Evolutionary conservation across 2,329 filamentous ascomycete species (phyloP).

Genomic region (Xylariaceae sp.): DNA sequence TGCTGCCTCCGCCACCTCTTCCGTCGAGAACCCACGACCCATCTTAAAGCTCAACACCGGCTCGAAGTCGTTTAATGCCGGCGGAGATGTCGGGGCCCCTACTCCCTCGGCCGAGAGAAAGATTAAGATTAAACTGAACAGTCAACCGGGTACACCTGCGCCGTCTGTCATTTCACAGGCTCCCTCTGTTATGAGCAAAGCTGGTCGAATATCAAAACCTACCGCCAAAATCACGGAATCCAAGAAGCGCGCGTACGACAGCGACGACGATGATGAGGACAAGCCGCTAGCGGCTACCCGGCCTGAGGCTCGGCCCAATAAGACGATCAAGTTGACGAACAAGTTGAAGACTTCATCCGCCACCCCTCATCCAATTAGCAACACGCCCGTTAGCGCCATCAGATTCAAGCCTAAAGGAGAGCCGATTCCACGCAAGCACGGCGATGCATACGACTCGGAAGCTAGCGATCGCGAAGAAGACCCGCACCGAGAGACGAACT

Average conservation of each 20-base stretch:
- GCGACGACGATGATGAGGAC: conserved; percentile 40
- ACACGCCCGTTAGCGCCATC: conserved; percentile 36
- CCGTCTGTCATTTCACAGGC: conserved; percentile 23
- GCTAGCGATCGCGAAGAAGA: conserved; percentile 85
- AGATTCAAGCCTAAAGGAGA: conserved; percentile 63
- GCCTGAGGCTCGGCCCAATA: conserved; percentile 36
- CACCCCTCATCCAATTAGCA: conserved; percentile 30
- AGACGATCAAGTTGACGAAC: conserved; percentile 51
- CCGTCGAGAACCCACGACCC: conserved; percentile 28
- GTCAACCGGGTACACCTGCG: conserved; percentile 30
- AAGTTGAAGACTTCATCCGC: conserved; percentile 30
- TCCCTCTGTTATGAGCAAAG: conserved; percentile 44
- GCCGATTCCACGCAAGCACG: conserved; percentile 62
- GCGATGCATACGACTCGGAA: conserved; percentile 94
- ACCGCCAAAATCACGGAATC: conserved; percentile 52
- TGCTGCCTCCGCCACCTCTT: conserved; percentile 15
- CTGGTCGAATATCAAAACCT: conserved; percentile 54
- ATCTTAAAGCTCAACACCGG: conserved; percentile 33
- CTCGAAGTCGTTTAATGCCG: conserved; percentile 28
- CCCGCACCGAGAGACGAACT: conserved; percentile 82
- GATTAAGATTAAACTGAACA: conserved; percentile 39
- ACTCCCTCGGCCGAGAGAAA: conserved; percentile 31
- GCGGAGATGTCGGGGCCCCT: conserved; percentile 23
- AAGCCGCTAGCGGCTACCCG: conserved; percentile 31
- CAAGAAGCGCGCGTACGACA: conserved; percentile 57